phyloP scores from a whole-genome alignment of 2,329 filamentous ascomycete genomes.

The Laburnicola sp. region DNA sequence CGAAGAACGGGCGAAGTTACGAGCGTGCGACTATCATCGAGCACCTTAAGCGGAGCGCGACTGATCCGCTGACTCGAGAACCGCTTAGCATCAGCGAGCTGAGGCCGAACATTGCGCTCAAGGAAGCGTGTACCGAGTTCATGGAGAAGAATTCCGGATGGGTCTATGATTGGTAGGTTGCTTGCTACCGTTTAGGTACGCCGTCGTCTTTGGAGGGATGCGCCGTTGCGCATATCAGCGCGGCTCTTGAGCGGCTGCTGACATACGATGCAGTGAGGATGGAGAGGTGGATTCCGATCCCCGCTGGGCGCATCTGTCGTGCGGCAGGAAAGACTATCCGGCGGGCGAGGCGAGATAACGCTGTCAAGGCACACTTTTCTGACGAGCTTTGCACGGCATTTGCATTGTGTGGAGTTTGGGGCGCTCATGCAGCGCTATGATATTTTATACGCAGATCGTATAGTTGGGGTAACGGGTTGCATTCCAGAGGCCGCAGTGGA shows the following conservation, averaged over 20 bases:
- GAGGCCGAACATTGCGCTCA: constrained; percentile 78
- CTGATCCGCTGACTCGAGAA: constrained; percentile 83
- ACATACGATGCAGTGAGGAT: constrained; percentile 28
- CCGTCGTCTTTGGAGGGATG: constrained; percentile 16
- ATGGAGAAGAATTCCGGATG: constrained; percentile 78
- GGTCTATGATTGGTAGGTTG: constrained; percentile 80
- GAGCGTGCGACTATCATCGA: constrained; percentile 84
- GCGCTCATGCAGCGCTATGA: background rate
- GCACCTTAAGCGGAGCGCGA: constrained; percentile 73
- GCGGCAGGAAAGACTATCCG: constrained; percentile 1
- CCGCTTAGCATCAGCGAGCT: constrained; percentile 70
- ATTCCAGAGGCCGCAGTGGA: background rate
- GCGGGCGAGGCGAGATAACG: background rate
- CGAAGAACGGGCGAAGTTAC: constrained; percentile 86
- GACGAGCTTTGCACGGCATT: background rate
- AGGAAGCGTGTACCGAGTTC: constrained; percentile 82
- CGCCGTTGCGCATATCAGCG: background rate
- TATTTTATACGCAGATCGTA: constrained; percentile 11
- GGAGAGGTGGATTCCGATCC: constrained; percentile 30
- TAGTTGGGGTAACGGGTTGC: background rate
- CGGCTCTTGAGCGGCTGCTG: constrained; percentile 14
- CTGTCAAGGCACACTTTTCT: background rate
- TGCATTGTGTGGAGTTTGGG: constrained; percentile 1
- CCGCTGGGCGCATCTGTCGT: constrained; percentile 37
- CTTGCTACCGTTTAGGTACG: constrained; percentile 9